Evolutionary conservation across 495 filamentous ascomycete genomes (phyloP).

Genomic region (Pyrenula aspistea): DNA sequence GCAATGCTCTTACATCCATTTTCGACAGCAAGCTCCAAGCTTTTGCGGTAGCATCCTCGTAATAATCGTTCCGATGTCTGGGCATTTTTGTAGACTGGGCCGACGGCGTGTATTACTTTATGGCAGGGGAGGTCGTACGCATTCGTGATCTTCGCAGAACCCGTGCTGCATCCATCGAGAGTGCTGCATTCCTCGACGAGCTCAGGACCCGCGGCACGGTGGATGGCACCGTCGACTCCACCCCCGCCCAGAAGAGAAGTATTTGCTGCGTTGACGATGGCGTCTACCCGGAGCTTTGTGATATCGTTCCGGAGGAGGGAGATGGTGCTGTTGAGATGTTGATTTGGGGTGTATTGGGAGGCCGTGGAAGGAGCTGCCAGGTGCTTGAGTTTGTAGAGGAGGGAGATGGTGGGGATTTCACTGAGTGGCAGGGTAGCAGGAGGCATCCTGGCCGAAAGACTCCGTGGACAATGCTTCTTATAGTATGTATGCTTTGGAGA

Average conservation of each 20-base stretch:
- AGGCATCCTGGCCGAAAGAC: not conserved
- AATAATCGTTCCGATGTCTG: conserved; percentile 38
- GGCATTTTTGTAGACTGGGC: conserved; percentile 57
- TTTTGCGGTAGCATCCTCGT: conserved; percentile 60
- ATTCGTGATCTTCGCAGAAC: conserved; percentile 70
- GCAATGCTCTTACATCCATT: conserved; percentile 58
- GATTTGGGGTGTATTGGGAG: conserved; percentile 22
- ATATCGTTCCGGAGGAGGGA: conserved; percentile 67
- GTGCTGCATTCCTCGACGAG: conserved; percentile 59
- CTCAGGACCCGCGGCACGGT: conserved; percentile 60
- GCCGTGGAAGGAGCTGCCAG: conserved; percentile 14
- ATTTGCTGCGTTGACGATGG: conserved; percentile 93
- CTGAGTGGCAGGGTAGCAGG: conserved; percentile 13
- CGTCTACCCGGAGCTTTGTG: conserved; percentile 64
- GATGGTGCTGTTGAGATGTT: conserved; percentile 58
- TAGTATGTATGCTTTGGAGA: too few species aligned
- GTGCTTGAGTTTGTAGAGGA: conserved; percentile 40
- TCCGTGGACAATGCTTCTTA: too few species aligned
- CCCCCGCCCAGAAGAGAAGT: conserved; percentile 66
- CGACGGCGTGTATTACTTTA: conserved; percentile 82
- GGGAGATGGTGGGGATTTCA: conserved; percentile 53
- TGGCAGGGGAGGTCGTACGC: conserved; percentile 65
- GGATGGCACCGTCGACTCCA: conserved; percentile 83
- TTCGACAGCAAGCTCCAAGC: conserved; percentile 58
- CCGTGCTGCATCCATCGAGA: conserved; percentile 62